Conservation (phyloP, 1,139 yeast species). For the Taiozyma sp. region DNA sequence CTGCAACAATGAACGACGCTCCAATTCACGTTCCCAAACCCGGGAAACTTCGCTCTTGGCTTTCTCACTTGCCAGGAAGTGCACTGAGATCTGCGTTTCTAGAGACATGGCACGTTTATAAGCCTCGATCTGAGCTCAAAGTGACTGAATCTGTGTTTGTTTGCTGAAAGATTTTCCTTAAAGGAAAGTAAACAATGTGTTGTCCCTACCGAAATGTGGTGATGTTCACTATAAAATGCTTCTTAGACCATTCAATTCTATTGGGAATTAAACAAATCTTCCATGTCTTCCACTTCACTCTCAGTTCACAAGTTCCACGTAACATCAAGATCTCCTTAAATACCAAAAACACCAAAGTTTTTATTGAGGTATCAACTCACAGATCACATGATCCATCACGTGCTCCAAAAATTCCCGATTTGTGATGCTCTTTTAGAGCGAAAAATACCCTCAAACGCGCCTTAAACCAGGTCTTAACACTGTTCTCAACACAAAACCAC, state of each 20-base stretch:
- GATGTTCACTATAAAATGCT: neutral
- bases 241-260: no score
- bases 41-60: constrained; percentile 6
- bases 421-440: neutral
- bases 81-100: constrained; percentile 2
- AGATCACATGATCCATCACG: no score
- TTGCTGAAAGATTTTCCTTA: neutral
- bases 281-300: no score
- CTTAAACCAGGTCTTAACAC: neutral
- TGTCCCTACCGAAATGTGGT: neutral
- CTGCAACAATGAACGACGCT: constrained; percentile 16
- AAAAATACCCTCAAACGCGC: neutral
- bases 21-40: constrained; percentile 11
- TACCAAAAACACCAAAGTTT: no score
- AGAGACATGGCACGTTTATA: neutral
- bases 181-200: neutral
- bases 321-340: no score
- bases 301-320: no score
- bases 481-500: neutral
- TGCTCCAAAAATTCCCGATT: no score
- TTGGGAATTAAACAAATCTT: no score
- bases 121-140: neutral
- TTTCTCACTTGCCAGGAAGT: constrained; percentile 5
- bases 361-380: no score
- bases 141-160: neutral